A percentile compares a stretch with the other conserved stretches of the same genome.
phyloP scores from a whole-genome alignment of 345 rosid genomes.

The Gossypium australe region DNA sequence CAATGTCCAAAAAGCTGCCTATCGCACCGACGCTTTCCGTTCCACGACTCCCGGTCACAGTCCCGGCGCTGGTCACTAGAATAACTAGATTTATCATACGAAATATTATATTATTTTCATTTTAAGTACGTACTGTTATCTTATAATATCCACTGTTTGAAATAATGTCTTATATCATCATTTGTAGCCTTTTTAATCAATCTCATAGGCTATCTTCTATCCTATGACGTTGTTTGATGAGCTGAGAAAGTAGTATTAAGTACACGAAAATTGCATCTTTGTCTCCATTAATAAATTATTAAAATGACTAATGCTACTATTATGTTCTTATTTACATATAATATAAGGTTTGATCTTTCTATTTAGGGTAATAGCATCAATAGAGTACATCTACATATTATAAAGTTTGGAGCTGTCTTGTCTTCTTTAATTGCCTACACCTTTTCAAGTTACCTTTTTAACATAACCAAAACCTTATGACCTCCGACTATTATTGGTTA shows the following conservation, averaged over 20 bases:
- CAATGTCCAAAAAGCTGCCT: neutral
- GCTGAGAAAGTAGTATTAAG: neutral
- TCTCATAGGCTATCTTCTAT: neutral
- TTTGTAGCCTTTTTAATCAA: neutral
- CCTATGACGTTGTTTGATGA: neutral
- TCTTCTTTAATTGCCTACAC: no score
- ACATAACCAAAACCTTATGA: no score
- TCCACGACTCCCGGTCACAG: conserved; percentile 53
- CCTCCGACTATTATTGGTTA: no score
- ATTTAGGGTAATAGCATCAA: no score
- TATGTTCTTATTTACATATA: no score
- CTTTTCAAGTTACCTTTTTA: no score
- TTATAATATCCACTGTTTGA: neutral
- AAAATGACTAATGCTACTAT: no score
- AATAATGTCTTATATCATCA: neutral
- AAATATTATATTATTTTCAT: neutral
- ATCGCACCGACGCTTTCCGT: conserved; percentile 28
- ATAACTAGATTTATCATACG: neutral
- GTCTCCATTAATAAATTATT: neutral
- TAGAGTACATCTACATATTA: no score
- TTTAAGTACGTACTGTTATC: neutral
- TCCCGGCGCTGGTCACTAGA: conserved; percentile 49
- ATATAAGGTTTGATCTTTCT: no score
- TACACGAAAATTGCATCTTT: neutral
- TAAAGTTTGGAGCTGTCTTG: no score